A percentile compares a stretch with the other conserved stretches of the same genome.
Conservation (phyloP, 1,139 yeast genomes). For the Saccharomyces hybrid region DNA sequence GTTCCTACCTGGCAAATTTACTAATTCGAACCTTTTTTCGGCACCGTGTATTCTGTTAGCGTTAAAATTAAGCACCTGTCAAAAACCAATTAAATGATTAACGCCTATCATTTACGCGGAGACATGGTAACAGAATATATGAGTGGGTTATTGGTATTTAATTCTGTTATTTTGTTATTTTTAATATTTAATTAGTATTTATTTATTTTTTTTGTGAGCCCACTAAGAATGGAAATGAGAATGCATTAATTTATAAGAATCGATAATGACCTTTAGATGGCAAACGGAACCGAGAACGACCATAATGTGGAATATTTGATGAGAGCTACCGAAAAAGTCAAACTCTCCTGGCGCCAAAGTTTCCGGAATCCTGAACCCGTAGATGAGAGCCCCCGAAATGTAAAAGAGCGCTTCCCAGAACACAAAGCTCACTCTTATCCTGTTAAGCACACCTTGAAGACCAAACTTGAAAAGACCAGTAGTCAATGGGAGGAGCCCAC, state of each 20-base stretch:
- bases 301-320: constrained; percentile 76
- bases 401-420: constrained; percentile 63
- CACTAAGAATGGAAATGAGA: constrained; percentile 4
- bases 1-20: no score
- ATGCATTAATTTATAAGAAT: constrained; percentile 23
- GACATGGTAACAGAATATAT: no score
- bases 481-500: constrained; percentile 67
- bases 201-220: background rate
- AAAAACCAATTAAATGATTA: no score
- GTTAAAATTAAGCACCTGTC: no score
- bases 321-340: constrained; percentile 74
- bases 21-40: no score
- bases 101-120: no score
- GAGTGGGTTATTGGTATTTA: background rate
- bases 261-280: constrained; percentile 62
- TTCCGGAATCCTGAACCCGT: constrained; percentile 78
- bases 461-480: constrained; percentile 45
- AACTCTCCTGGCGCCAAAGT: constrained; percentile 56
- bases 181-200: background rate
- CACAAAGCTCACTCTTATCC: constrained; percentile 55
- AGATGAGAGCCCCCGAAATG: constrained; percentile 67
- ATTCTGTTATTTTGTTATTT: background rate
- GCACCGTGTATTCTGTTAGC: no score
- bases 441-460: constrained; percentile 37
- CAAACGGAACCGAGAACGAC: constrained; percentile 76